phyloP scores from a whole-genome alignment of 352 stramenopile species.

The Pythium oligandrum region DNA sequence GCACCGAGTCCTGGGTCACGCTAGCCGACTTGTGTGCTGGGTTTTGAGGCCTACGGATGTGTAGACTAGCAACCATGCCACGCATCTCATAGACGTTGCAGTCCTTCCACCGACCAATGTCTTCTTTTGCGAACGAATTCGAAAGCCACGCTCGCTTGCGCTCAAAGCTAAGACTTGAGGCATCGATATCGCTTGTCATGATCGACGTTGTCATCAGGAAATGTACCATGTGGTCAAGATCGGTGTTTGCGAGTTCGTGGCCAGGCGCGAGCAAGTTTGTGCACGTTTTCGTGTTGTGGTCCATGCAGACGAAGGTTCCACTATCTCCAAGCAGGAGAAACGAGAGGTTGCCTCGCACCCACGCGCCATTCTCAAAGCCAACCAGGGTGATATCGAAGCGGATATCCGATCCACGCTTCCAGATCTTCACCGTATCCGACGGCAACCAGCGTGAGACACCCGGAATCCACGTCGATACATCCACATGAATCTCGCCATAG shows the following conservation, averaged over 20 bases:
- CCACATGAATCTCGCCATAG: constrained; percentile 59
- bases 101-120: constrained; percentile 50
- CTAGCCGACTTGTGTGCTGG: constrained; percentile 18
- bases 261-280: constrained; percentile 37
- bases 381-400: constrained; percentile 64
- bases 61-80: constrained; percentile 34
- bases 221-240: constrained; percentile 54
- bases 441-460: constrained; percentile 63
- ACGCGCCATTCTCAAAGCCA: constrained; percentile 55
- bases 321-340: constrained; percentile 49
- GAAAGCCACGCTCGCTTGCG: constrained; percentile 51
- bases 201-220: constrained; percentile 59
- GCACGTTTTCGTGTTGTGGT: constrained; percentile 41
- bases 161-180: constrained; percentile 30
- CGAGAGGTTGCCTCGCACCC: constrained; percentile 59
- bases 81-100: constrained; percentile 47
- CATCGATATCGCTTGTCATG: constrained; percentile 45
- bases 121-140: constrained; percentile 25
- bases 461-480: constrained; percentile 69
- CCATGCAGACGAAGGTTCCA: constrained; percentile 44
- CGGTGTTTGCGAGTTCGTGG: constrained; percentile 19
- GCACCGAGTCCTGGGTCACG: no score
- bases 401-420: constrained; percentile 55
- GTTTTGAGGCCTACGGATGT: constrained; percentile 44
- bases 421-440: constrained; percentile 72